phyloP scores from a whole-genome alignment of 1,139 yeast genomes.

The Debaryomyces sp. region DNA sequence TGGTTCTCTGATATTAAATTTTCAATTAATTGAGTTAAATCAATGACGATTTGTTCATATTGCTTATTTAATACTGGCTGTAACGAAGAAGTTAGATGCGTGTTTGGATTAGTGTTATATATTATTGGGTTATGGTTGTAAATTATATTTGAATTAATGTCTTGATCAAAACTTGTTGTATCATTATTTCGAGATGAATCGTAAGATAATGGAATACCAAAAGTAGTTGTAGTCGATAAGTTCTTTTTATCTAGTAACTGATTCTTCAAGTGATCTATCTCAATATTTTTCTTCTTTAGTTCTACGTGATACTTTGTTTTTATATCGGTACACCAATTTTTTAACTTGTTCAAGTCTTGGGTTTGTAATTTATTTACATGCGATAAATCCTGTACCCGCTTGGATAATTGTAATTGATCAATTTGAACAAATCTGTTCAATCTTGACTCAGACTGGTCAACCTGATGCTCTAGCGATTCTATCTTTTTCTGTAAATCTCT shows the following conservation, averaged over 20 bases:
- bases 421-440: slow-evolving; percentile 20
- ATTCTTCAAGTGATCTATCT: slow-evolving; percentile 42
- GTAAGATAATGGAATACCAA: slow-evolving; percentile 24
- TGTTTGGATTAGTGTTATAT: slow-evolving; percentile 23
- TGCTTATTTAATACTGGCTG: slow-evolving; percentile 32
- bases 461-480: slow-evolving; percentile 22
- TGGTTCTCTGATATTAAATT: slow-evolving; percentile 44
- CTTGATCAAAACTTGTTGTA: slow-evolving; percentile 6
- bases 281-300: slow-evolving; percentile 37
- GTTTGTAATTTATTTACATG: slow-evolving; percentile 31
- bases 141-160: slow-evolving; percentile 29
- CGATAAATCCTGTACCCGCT: slow-evolving; percentile 23
- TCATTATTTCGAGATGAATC: slow-evolving; percentile 4
- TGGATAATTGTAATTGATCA: slow-evolving; percentile 22
- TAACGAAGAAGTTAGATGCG: slow-evolving; percentile 12
- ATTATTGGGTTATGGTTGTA: slow-evolving; percentile 38
- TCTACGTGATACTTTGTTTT: slow-evolving; percentile 45
- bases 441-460: slow-evolving; percentile 20
- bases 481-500: slow-evolving; percentile 28
- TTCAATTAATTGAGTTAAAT: slow-evolving; percentile 42
- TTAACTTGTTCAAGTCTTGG: slow-evolving; percentile 33
- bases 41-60: slow-evolving; percentile 39
- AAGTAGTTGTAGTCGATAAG: slow-evolving; percentile 34
- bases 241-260: slow-evolving; percentile 40
- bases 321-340: slow-evolving; percentile 33